These are phyloP conservation scores for Cordyceps fumosorosea DNA, from an alignment of 2,329 filamentous ascomycete genomes.

Conservation along the genomic window DNA sequence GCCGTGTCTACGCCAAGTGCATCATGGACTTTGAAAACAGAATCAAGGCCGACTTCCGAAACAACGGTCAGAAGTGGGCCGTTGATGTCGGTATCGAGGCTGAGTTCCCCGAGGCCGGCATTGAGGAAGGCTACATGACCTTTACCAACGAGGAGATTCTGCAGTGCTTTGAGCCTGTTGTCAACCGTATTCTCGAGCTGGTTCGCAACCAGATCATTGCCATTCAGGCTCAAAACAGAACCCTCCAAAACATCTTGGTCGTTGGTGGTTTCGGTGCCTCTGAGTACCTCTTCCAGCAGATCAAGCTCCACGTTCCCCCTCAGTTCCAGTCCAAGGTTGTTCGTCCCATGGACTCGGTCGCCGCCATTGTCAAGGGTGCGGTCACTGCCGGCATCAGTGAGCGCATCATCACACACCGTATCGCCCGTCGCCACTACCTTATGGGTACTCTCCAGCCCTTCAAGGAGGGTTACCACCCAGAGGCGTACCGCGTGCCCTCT, in stretches of 20 bases:
- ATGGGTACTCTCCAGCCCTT: constrained; percentile 99
- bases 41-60: constrained; percentile 99
- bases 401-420: constrained; percentile 91
- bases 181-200: constrained; percentile 92
- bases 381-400: constrained; percentile 98
- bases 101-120: constrained; percentile 93
- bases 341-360: constrained; percentile 96
- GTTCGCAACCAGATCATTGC: constrained; percentile 98
- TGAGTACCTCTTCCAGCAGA: constrained; percentile 98
- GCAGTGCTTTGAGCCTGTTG: constrained; percentile 97
- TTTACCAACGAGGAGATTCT: constrained; percentile 99
- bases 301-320: constrained; percentile 95
- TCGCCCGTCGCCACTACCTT: constrained; percentile 94
- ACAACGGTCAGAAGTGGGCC: constrained; percentile 98
- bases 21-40: constrained; percentile 99
- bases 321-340: constrained; percentile 99
- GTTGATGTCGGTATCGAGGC: constrained; percentile 98
- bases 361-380: constrained; percentile 96
- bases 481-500: constrained; percentile 94
- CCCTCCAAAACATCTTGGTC: constrained; percentile 91
- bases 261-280: constrained; percentile 98
- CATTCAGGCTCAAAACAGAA: constrained; percentile 93
- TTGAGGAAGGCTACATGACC: constrained; percentile 99
- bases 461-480: constrained; percentile 97
- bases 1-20: constrained; percentile 96